phyloP scores from a whole-genome alignment of 192 early-diverging fungal genomes.

The Thoreauomyces humboldtii region DNA sequence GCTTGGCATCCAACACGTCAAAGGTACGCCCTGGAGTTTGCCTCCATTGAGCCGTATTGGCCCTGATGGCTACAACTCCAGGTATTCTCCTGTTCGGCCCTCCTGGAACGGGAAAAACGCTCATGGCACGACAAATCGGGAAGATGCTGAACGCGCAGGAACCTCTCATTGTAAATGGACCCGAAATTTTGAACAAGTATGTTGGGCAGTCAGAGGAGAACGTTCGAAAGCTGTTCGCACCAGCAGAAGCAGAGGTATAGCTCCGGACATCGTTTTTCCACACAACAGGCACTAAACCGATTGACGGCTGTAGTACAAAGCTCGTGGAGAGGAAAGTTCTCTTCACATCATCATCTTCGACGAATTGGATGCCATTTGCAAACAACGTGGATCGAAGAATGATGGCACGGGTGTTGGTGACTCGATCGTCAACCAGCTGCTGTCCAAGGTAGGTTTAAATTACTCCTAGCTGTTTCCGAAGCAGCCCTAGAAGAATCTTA shows the following conservation, averaged over 20 bases:
- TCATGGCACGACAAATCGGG: slow-evolving; percentile 97
- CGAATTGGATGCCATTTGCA: slow-evolving; percentile 98
- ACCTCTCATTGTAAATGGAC: slow-evolving; percentile 93
- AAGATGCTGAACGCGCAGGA: slow-evolving; percentile 97
- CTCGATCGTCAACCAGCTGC: slow-evolving; percentile 94
- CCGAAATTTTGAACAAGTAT: slow-evolving; percentile 94
- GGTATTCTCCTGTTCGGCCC: slow-evolving; percentile 70
- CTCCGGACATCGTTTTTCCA: too few species aligned
- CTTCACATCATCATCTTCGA: slow-evolving; percentile 99
- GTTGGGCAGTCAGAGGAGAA: slow-evolving; percentile 97
- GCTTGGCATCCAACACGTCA: slow-evolving; percentile 96
- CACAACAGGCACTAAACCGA: too few species aligned
- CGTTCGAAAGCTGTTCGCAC: slow-evolving; percentile 91
- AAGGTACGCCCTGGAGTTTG: slow-evolving; percentile 66
- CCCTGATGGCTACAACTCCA: too few species aligned
- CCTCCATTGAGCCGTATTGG: too few species aligned
- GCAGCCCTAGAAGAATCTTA: too few species aligned
- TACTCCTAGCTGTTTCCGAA: too few species aligned
- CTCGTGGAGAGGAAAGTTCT: slow-evolving; percentile 82
- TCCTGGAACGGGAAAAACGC: slow-evolving; percentile 95
- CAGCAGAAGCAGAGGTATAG: slow-evolving; percentile 80
- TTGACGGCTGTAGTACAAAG: too few species aligned
- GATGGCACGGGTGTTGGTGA: slow-evolving; percentile 95
- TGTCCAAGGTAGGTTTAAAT: slow-evolving; percentile 77
- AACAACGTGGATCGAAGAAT: slow-evolving; percentile 88